These are phyloP conservation scores for Dispira simplex DNA, from an alignment of 192 early-diverging fungal genomes.

Conservation along the genomic window DNA sequence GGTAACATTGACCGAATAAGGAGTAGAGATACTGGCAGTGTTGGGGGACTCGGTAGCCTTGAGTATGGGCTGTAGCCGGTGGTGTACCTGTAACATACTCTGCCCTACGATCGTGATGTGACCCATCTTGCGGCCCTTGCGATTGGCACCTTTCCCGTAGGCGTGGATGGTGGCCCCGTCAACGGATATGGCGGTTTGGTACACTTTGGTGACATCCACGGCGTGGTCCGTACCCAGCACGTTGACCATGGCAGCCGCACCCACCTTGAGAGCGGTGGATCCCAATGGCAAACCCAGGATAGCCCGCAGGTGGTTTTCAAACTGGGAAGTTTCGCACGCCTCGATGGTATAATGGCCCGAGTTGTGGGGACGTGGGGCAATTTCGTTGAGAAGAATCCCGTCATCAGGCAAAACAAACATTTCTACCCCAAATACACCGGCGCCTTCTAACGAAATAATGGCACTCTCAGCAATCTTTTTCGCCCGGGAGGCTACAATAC, in stretches of 20 bases:
- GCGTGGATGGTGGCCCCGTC: constrained; percentile 83
- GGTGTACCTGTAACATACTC: constrained; percentile 61
- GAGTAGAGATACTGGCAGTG: constrained; percentile 28
- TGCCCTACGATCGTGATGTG: constrained; percentile 90
- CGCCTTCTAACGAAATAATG: constrained; percentile 50
- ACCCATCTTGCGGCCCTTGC: constrained; percentile 91
- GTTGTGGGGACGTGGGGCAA: constrained; percentile 98
- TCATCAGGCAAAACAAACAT: constrained; percentile 90
- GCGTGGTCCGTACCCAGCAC: constrained; percentile 62
- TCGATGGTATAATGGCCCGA: constrained; percentile 99
- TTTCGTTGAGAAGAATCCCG: constrained; percentile 85
- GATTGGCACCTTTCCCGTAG: constrained; percentile 86
- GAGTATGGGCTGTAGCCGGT: constrained; percentile 42
- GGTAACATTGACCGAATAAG: constrained; percentile 8
- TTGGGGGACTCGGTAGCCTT: constrained; percentile 35
- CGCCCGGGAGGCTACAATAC: constrained; percentile 49
- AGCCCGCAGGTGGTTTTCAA: constrained; percentile 85
- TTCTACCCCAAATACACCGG: constrained; percentile 95
- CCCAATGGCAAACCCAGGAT: constrained; percentile 87
- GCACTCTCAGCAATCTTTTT: constrained; percentile 73
- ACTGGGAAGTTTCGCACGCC: constrained; percentile 94
- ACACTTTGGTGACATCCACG: constrained; percentile 39
- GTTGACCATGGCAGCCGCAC: constrained; percentile 88
- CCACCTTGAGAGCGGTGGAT: constrained; percentile 73
- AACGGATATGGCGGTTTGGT: constrained; percentile 41